A percentile compares a stretch with the other conserved stretches of the same genome.
phyloP scores from a whole-genome alignment of 1,284 basidiomycete genomes.

The Ustilago bromivora region DNA sequence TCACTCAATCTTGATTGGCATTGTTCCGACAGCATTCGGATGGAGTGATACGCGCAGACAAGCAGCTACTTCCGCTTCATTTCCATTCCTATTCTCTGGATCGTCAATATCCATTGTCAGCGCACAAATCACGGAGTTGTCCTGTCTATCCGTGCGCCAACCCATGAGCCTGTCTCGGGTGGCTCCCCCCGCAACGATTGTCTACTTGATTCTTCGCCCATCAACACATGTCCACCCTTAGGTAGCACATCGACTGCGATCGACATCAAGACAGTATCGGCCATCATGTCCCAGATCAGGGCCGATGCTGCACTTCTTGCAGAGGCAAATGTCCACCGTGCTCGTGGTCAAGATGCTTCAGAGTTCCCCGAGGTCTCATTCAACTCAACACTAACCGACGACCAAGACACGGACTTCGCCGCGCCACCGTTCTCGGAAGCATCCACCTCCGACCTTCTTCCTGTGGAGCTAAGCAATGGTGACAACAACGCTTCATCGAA shows the following conservation, averaged over 20 bases:
- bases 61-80: background rate
- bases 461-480: constrained; percentile 1
- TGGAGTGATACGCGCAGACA: background rate
- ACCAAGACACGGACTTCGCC: constrained; percentile 12
- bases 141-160: background rate
- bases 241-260: background rate
- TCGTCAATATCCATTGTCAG: background rate
- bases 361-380: constrained; percentile 31
- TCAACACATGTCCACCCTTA: constrained; percentile 8
- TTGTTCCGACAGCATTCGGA: constrained; percentile 1
- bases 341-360: constrained; percentile 15
- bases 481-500: constrained; percentile 3
- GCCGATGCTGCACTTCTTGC: constrained; percentile 2
- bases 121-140: background rate
- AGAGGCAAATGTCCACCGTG: background rate
- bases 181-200: background rate
- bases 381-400: constrained; percentile 13
- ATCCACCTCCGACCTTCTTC: constrained; percentile 6
- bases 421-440: constrained; percentile 11
- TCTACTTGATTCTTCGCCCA: background rate
- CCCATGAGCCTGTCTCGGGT: background rate
- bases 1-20: background rate
- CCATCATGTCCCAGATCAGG: constrained; percentile 30
- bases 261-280: background rate
- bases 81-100: background rate